Base-by-base conservation (phyloP, 2,329 filamentous ascomycete genomes). In the Fusarium nodosum region DNA sequence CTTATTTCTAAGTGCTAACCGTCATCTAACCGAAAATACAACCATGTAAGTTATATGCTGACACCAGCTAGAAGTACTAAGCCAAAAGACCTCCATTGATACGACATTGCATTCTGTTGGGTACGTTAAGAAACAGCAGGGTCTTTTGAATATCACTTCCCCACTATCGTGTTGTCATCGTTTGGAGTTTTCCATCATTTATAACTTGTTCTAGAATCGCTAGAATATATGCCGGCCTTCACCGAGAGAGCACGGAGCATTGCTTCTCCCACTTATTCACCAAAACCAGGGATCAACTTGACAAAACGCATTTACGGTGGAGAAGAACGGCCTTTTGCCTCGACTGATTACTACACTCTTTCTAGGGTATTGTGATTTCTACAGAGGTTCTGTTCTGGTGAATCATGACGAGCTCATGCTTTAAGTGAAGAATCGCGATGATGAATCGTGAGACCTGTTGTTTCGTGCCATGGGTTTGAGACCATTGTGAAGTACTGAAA, bases 371-470 rank as follows among this genome's bases (percentile, higher is more conserved):
- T 38, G 16, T 46, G 31, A 11, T 24, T 18, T 18, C n/a, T 12
- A 45, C 60, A 45, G 61, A 64, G 45, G 22, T 47, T 64, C 34
- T 42, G 38, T 8, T 50, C 51, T 45, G 61, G 52, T 46, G 60
- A 64, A 39, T 64, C 45, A 64, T 41, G 22, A 20, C 6, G 28
- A 46, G 38, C 18, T 22, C n/a, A 9, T 36, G 34, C n/a, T 22
- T 24, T 9, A 24, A 56, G 22, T 34, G 24, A 63, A 46, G 51
- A 39, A 58, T 46, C 34, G 10, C 28, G 57, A 42, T 51, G 45
- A 45, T 41, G 26, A 44, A 22, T 48, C 8, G n/a, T 26, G 22
- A 46, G 20, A 58, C 39, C 30, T 22, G 9, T 38, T 30, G 38
- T 28, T n/a, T 53, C 12, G 24, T 46, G 18, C 24, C 45, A 46